Conservation (phyloP, 768 basidiomycete genomes). For the Podaxis carcinomalis region DNA sequence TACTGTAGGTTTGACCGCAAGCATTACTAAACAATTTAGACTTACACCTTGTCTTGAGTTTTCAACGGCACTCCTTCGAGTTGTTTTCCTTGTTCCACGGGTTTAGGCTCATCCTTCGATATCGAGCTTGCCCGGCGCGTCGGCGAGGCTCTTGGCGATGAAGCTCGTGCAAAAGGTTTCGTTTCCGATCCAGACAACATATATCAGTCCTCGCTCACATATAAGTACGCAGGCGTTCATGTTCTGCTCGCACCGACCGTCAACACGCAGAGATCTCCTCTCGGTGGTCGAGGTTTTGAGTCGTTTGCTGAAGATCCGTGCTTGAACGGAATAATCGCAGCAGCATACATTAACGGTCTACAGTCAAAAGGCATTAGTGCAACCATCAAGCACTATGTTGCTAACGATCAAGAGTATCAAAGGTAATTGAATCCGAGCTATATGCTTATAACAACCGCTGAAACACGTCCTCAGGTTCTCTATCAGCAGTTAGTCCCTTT, state of each 20-base stretch:
- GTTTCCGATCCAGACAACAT: neutral
- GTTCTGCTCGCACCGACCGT: slow-evolving; percentile 60
- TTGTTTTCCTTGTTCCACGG: slow-evolving; percentile 56
- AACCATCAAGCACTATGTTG: slow-evolving; percentile 62
- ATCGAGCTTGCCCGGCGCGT: slow-evolving; percentile 40
- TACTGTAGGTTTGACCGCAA: slow-evolving; percentile 32
- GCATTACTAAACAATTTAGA: slow-evolving; percentile 30
- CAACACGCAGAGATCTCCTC: slow-evolving; percentile 59
- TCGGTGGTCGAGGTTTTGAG: slow-evolving; percentile 57
- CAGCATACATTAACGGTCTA: slow-evolving; percentile 59
- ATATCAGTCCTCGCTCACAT: neutral
- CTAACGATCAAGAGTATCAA: slow-evolving; percentile 61
- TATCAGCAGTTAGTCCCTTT: slow-evolving; percentile 34
- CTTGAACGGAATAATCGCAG: slow-evolving; percentile 50
- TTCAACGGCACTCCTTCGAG: slow-evolving; percentile 54
- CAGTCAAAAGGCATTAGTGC: slow-evolving; percentile 55
- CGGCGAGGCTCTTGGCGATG: slow-evolving; percentile 50
- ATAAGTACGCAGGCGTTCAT: slow-evolving; percentile 28
- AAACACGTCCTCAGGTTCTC: slow-evolving; percentile 28
- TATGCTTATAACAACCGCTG: neutral
- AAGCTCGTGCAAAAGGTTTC: slow-evolving; percentile 44
- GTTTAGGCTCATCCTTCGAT: slow-evolving; percentile 54
- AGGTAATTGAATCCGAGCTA: slow-evolving; percentile 22
- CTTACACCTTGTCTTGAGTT: slow-evolving; percentile 31
- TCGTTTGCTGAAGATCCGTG: slow-evolving; percentile 62